Evolutionary conservation across 257 asterid species (phyloP).

Genomic region (Galeopsis tetrahit): DNA sequence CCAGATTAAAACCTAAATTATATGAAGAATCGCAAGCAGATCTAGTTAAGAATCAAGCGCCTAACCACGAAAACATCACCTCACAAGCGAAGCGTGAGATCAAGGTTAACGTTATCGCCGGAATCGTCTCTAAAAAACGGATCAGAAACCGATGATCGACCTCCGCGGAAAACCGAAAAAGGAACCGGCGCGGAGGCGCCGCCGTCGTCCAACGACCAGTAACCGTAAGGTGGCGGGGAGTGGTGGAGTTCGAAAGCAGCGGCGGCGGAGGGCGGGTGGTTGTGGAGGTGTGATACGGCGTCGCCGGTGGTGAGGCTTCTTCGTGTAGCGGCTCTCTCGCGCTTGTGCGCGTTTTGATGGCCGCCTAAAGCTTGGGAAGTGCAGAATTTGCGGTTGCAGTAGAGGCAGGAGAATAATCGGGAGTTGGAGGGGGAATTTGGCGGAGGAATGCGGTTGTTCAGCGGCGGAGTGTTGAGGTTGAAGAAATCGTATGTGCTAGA

Average conservation of each 20-base stretch:
- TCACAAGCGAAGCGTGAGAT: conserved; percentile 63
- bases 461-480: conserved; percentile 37
- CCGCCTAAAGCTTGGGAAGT: conserved; percentile 95
- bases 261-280: conserved; percentile 26
- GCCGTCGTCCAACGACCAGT: conserved; percentile 38
- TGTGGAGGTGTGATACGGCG: conserved; percentile 31
- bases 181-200: conserved; percentile 19
- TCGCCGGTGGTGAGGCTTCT: conserved; percentile 39
- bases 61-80: neutral
- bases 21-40: conserved; percentile 15
- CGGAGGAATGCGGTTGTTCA: conserved; percentile 26
- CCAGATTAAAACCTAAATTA: conserved; percentile 19
- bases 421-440: conserved; percentile 34
- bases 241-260: conserved; percentile 29
- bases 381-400: conserved; percentile 85
- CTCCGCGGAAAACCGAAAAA: conserved; percentile 23
- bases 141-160: conserved; percentile 33
- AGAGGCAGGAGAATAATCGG: conserved; percentile 75
- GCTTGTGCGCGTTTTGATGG: conserved; percentile 92
- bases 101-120: conserved; percentile 44
- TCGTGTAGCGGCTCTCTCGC: conserved; percentile 87
- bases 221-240: conserved; percentile 24
- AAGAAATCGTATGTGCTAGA: conserved; percentile 52
- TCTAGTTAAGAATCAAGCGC: conserved; percentile 1
- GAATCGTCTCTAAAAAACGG: conserved; percentile 31